These are phyloP conservation scores for Umbelopsis vinacea DNA, from an alignment of 192 early-diverging fungal genomes.

Conservation along the genomic window DNA sequence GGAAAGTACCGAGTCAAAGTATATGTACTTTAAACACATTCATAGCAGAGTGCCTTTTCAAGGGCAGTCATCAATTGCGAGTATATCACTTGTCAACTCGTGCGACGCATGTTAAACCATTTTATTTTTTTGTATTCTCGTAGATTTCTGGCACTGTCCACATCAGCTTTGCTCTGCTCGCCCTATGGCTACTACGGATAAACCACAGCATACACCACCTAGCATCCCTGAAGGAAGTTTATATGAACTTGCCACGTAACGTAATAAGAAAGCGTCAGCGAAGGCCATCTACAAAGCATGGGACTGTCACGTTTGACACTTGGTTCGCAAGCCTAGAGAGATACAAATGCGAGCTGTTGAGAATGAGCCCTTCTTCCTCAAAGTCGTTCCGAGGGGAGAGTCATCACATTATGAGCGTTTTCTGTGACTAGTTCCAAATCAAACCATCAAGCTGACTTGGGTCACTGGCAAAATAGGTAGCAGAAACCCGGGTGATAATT, in stretches of 20 bases:
- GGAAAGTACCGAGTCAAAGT: too few species aligned
- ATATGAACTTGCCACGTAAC: background rate
- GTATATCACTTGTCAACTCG: too few species aligned
- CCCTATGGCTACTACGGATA: too few species aligned
- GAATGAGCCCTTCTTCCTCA: background rate
- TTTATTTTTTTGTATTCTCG: too few species aligned
- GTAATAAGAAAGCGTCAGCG: background rate
- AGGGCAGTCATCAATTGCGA: too few species aligned
- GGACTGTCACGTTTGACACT: background rate
- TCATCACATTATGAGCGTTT: background rate
- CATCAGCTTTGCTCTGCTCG: too few species aligned
- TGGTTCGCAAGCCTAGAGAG: background rate
- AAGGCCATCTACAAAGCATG: background rate
- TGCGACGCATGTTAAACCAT: too few species aligned
- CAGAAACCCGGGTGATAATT: background rate
- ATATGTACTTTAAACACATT: too few species aligned
- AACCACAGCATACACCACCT: too few species aligned
- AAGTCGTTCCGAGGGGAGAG: background rate
- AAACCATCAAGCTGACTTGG: background rate
- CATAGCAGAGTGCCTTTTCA: too few species aligned
- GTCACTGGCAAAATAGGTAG: background rate
- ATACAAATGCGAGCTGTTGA: background rate
- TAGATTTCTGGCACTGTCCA: too few species aligned
- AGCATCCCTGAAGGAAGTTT: too few species aligned
- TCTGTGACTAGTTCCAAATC: background rate